phyloP scores from a whole-genome alignment of 176 grass and related monocot genomes.

The Aechmea fasciata region DNA sequence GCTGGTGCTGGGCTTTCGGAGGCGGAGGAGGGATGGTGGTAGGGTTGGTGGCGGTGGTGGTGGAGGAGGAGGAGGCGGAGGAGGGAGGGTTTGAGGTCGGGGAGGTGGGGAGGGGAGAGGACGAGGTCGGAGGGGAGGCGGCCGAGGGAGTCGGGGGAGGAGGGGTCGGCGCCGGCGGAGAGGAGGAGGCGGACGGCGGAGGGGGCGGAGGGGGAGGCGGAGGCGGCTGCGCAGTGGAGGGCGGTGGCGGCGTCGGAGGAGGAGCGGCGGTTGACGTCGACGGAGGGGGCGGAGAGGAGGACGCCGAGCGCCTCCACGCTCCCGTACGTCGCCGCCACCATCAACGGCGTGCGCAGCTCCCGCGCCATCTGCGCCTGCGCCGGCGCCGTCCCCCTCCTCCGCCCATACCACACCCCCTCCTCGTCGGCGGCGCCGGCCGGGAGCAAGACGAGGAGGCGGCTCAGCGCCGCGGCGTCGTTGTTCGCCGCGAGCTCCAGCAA shows the following conservation, averaged over 20 bases:
- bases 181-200: conserved; percentile 50
- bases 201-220: conserved; percentile 38
- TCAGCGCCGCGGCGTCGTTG: conserved; percentile 35
- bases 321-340: conserved; percentile 84
- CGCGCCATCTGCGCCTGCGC: conserved; percentile 17
- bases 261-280: conserved; percentile 39
- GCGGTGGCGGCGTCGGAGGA: conserved; percentile 37
- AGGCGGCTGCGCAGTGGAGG: conserved; percentile 74
- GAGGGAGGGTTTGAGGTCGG: conserved; percentile 22
- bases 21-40: conserved; percentile 40
- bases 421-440: conserved; percentile 36
- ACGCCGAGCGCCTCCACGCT: conserved; percentile 35
- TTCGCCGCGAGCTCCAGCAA: conserved; percentile 66
- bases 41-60: neutral
- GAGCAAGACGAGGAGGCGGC: conserved; percentile 11
- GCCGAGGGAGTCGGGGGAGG: conserved; percentile 31
- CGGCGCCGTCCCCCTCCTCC: conserved; percentile 51
- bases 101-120: conserved; percentile 20
- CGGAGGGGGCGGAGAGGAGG: conserved; percentile 34
- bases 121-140: conserved; percentile 46
- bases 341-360: conserved; percentile 63
- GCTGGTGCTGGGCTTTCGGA: conserved; percentile 11
- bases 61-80: conserved; percentile 26
- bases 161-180: conserved; percentile 54
- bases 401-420: conserved; percentile 58